A percentile compares a stretch with the other conserved stretches of the same genome.
These are phyloP conservation scores for Aquilaria agallochum DNA, from an alignment of 441 rosid genomes.

Conservation along the genomic window DNA sequence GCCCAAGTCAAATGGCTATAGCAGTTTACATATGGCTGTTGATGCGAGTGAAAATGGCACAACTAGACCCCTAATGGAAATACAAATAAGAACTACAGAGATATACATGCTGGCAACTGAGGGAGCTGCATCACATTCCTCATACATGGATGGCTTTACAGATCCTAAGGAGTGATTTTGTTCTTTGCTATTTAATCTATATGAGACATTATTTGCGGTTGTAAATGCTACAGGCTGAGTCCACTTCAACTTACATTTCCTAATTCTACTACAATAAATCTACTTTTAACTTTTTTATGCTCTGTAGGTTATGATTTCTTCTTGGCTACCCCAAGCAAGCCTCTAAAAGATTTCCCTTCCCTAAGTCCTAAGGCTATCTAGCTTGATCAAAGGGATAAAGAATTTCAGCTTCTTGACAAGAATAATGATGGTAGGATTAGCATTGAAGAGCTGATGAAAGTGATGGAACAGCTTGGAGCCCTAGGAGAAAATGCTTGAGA, in stretches of 20 bases:
- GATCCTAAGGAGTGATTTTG: slow-evolving; percentile 66
- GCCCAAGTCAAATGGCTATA: slow-evolving; percentile 88
- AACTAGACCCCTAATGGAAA: slow-evolving; percentile 81
- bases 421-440: slow-evolving; percentile 97
- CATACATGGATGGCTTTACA: slow-evolving; percentile 82
- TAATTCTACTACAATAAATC: too few species aligned
- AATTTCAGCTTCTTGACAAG: slow-evolving; percentile 79
- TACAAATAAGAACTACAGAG: slow-evolving; percentile 81
- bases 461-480: slow-evolving; percentile 98
- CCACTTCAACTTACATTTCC: too few species aligned
- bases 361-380: slow-evolving; percentile 39
- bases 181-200: slow-evolving; percentile 8
- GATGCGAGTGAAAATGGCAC: slow-evolving; percentile 66
- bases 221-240: neutral
- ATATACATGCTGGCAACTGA: slow-evolving; percentile 83
- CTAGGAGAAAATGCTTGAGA: slow-evolving; percentile 87
- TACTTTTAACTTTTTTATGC: slow-evolving; percentile 41
- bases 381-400: slow-evolving; percentile 58
- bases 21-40: slow-evolving; percentile 93
- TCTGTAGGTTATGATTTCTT: slow-evolving; percentile 9
- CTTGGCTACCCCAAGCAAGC: slow-evolving; percentile 12
- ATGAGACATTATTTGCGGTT: neutral
- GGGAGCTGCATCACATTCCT: slow-evolving; percentile 90
- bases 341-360: slow-evolving; percentile 78
- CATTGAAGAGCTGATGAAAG: slow-evolving; percentile 90